Percentiles rank a stretch among this genome's conserved stretches.
These are phyloP conservation scores for Croton laevigatus DNA, from an alignment of 441 rosid species.

Conservation along the genomic window DNA sequence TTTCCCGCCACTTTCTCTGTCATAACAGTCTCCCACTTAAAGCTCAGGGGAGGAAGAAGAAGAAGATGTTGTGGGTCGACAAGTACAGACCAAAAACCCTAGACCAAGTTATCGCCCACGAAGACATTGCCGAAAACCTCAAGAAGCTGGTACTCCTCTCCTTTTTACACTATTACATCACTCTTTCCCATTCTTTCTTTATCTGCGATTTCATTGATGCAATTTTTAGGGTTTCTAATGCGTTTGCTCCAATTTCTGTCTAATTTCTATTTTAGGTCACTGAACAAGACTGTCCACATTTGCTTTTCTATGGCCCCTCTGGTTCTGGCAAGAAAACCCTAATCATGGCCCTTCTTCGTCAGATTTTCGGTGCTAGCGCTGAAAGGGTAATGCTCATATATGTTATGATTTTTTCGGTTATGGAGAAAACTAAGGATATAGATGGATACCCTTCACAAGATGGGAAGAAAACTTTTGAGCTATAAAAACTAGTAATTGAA, in stretches of 20 bases:
- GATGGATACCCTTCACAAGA: neutral
- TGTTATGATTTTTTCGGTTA: neutral
- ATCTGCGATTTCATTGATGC: neutral
- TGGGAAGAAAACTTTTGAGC: neutral
- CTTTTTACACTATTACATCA: neutral
- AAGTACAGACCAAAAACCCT: slow-evolving; percentile 93
- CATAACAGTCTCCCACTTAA: no score
- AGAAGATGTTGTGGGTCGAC: slow-evolving; percentile 93
- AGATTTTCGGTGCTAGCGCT: slow-evolving; percentile 77
- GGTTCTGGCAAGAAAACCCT: slow-evolving; percentile 99
- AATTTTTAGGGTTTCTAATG: neutral
- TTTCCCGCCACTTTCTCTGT: slow-evolving; percentile 20
- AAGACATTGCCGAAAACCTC: slow-evolving; percentile 79
- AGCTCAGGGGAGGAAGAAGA: neutral
- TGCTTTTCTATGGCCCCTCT: slow-evolving; percentile 93
- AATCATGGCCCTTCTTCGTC: slow-evolving; percentile 82
- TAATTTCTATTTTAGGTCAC: slow-evolving; percentile 44
- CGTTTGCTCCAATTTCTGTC: neutral
- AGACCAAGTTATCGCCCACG: slow-evolving; percentile 70
- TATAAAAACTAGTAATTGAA: neutral
- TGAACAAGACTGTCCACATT: slow-evolving; percentile 94
- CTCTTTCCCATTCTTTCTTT: neutral
- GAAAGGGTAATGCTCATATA: slow-evolving; percentile 57
- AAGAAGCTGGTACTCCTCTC: slow-evolving; percentile 63
- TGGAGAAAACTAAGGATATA: neutral